Evolutionary conservation across 495 filamentous ascomycete genomes (phyloP), one percentile per base, ranked within the genome.

Genomic region (Xylaria sp.): DNA sequence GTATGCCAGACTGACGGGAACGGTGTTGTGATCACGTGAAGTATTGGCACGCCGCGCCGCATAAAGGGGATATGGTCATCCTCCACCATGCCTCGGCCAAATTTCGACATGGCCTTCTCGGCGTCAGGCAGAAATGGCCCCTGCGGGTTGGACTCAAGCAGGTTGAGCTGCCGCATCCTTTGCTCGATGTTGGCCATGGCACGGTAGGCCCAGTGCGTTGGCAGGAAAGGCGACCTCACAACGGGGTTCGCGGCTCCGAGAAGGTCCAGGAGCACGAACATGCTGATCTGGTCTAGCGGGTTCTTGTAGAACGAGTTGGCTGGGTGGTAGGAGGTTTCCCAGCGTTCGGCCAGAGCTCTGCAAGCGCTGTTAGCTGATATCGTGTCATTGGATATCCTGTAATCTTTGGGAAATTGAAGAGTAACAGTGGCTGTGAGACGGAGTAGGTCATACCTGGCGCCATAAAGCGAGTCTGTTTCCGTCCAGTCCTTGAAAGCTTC

Each of bases 31-130:
- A 99, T 97, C 15, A 97, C 70, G 81, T 99, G 96, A 53, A 99
- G 76, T 5, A 98, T 83, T 57, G 97, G 92, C 0, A 99, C 95
- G 1, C 96, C 96, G 14, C 93, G 85, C 12, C 82, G 83, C 80
- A 98, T 83, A 73, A 99, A 99, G 3, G 96, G 96, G 1, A 97
- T 75, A 77, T 99, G 96, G 74, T 99, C 96, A 78, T 99, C 96
- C 70, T 88, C 80, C 2, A 98, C 88, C 55, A 82, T 84, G 2
- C 83, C 80, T 3, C 73, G 72, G 11, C 76, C 69, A 62, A 90
- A 86, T 24, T 81, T 70, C 53, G 82, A 78, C 6, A 85, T 80
- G 52, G 76, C 75, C 75, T 92, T 94, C 0, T 85, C 78, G 3
- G 71, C 64, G 68, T 93, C 87, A 43, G 82, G 71, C 71, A 92